Conservation (phyloP, 2,329 filamentous ascomycete species). For the Fusarium xylarioides region DNA sequence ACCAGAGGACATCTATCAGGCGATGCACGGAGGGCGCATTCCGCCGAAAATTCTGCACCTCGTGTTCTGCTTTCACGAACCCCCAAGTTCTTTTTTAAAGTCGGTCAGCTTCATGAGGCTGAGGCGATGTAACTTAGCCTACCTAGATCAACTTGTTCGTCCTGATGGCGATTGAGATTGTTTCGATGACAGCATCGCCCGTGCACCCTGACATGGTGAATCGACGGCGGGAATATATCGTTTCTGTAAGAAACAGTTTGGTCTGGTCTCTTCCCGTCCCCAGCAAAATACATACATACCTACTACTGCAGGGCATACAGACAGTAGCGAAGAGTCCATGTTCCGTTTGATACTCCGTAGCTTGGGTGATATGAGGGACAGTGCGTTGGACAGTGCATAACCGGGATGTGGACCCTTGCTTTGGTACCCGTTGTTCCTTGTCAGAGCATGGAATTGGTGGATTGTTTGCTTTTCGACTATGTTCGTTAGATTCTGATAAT, state of each 20-base stretch:
- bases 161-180: not conserved
- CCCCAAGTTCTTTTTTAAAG: constrained; percentile 24
- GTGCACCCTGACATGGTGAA: constrained; percentile 26
- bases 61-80: constrained; percentile 23
- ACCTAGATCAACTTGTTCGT: not conserved
- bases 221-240: constrained; percentile 20
- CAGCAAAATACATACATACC: constrained; percentile 1
- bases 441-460: not conserved
- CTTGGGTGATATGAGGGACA: constrained; percentile 13
- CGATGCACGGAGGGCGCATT: constrained; percentile 34
- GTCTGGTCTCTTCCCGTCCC: constrained; percentile 26
- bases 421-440: constrained; percentile 16
- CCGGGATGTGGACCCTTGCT: constrained; percentile 26
- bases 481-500: constrained; percentile 7
- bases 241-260: constrained; percentile 25
- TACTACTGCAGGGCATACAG: not conserved
- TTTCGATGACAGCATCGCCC: constrained; percentile 22
- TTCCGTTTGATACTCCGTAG: constrained; percentile 1
- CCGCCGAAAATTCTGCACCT: constrained; percentile 28
- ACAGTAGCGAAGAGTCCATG: constrained; percentile 11
- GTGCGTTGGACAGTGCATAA: constrained; percentile 24
- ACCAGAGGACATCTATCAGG: constrained; percentile 22
- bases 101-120: constrained; percentile 32
- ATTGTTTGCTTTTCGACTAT: constrained; percentile 6
- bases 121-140: not conserved